Conservation (phyloP, 305 asterid species). For the Fraxinus albicans region DNA sequence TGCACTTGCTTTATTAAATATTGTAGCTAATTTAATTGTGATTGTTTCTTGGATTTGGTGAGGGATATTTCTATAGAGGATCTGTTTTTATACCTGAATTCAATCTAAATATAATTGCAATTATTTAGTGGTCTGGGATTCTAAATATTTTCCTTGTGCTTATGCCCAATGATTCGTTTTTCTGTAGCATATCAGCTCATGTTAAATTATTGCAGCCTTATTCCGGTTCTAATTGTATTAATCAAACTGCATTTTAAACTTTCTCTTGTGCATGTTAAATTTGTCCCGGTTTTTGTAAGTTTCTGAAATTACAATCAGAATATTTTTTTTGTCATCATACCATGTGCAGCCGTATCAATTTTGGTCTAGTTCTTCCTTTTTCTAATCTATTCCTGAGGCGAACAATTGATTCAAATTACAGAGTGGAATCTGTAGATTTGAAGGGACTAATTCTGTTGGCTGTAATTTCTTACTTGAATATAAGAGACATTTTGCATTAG, state of each 20-base stretch:
- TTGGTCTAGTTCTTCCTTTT: not conserved
- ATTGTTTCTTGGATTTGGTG: not conserved
- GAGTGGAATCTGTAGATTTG: not conserved
- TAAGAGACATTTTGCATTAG: not conserved
- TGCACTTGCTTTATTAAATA: slow-evolving; percentile 16
- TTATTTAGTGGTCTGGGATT: not conserved
- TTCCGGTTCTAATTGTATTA: not conserved
- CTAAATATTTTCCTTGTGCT: not conserved
- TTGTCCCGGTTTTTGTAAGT: not conserved
- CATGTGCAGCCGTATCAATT: not conserved
- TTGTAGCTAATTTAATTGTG: slow-evolving; percentile 11
- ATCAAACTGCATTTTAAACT: not conserved
- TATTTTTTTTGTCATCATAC: not conserved
- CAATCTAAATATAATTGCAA: slow-evolving; percentile 2
- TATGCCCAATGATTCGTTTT: not conserved
- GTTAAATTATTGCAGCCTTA: not conserved
- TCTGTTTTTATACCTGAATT: not conserved
- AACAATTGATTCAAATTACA: not conserved
- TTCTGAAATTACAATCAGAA: not conserved
- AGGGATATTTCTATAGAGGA: not conserved
- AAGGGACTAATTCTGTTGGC: not conserved
- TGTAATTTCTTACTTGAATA: not conserved
- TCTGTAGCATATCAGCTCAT: not conserved
- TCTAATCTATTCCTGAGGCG: not conserved
- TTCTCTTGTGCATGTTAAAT: not conserved